Evolutionary conservation across 768 basidiomycete genomes (phyloP), one percentile per base, ranked within the genome.

Genomic region (Hysterangium stoloniferum): DNA sequence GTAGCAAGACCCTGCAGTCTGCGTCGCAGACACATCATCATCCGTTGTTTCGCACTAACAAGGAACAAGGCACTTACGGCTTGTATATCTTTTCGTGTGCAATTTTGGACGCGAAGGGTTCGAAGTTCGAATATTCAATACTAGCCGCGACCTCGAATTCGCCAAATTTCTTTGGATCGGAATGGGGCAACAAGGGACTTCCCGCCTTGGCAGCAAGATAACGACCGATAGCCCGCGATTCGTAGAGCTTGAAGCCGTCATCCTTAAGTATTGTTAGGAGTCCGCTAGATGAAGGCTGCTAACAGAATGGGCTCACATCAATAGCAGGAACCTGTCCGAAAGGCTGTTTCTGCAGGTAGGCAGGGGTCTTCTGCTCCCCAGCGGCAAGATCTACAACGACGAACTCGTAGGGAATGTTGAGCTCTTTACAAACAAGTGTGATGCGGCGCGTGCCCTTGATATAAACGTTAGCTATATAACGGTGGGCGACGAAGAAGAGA

Each of bases 311-410:
- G 12, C 53, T 59, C 28, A 59, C 62, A 19, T 60, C 76, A 48
- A 83, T 69, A 60, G 72, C 76, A 2, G 82, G 80, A 24, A 82
- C 68, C 56, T 79, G 76, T 17, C 79, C 79, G 57, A 83, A 84
- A 0, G 86, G 85, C 56, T 88, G 82, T 44, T 69, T 64, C 29
- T 63, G 57, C 13, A 72, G 19, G 65, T 64, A 76, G 7, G 57
- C 71, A 0, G 73, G 58, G 0, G 59, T 3, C 61, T 79, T 82
- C 33, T 81, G 76, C 56, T 72, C 69, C 15, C 54, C 56, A 13
- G 36, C 45, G 12, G 36, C 35, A n/a, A 59, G 41, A 8, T 56
- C 54, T 6, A 61, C 50, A 54, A 60, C 58, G 43, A 64, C 62
- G 44, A 66, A 58, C 42, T 55, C 44, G 48, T 54, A 56, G 3